These are phyloP conservation scores for Sugiyamaella smithiae DNA, from an alignment of 805 yeast species.

Conservation along the genomic window DNA sequence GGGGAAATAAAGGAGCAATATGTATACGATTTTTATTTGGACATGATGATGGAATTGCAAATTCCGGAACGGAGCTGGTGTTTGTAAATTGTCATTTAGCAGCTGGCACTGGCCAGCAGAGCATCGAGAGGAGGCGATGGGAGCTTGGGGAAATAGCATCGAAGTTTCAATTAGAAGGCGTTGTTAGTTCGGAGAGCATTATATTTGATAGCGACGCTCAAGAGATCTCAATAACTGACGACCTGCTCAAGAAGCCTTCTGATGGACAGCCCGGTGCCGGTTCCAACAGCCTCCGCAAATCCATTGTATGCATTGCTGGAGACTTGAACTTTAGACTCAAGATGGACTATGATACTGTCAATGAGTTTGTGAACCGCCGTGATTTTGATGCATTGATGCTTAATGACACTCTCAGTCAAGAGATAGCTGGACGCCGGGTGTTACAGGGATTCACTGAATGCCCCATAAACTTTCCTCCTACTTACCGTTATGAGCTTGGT, in stretches of 20 bases:
- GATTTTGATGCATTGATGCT: slow-evolving; percentile 38
- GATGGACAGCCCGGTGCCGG: not conserved
- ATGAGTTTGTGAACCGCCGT: slow-evolving; percentile 31
- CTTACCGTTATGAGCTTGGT: slow-evolving; percentile 45
- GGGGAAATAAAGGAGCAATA: slow-evolving; percentile 65
- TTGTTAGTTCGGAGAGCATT: slow-evolving; percentile 28
- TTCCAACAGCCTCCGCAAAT: not conserved
- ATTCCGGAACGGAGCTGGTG: slow-evolving; percentile 32
- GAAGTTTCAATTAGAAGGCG: slow-evolving; percentile 30
- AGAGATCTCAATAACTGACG: slow-evolving; percentile 18
- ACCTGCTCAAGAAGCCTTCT: not conserved
- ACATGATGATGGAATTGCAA: slow-evolving; percentile 30
- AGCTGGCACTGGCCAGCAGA: slow-evolving; percentile 45
- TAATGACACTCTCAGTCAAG: slow-evolving; percentile 44
- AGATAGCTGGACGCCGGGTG: slow-evolving; percentile 36
- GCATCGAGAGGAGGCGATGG: slow-evolving; percentile 42
- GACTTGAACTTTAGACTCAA: slow-evolving; percentile 53
- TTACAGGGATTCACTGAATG: slow-evolving; percentile 50
- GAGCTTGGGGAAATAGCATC: slow-evolving; percentile 42
- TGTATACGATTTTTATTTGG: slow-evolving; percentile 44
- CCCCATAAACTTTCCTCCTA: slow-evolving; percentile 49
- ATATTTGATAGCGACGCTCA: slow-evolving; percentile 32
- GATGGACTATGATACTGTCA: slow-evolving; percentile 32
- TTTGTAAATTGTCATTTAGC: slow-evolving; percentile 54
- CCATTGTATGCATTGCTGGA: slow-evolving; percentile 41